These are phyloP conservation scores for Blepharisma japonicum DNA, from an alignment of 73 alveolate species.

Conservation along the genomic window DNA sequence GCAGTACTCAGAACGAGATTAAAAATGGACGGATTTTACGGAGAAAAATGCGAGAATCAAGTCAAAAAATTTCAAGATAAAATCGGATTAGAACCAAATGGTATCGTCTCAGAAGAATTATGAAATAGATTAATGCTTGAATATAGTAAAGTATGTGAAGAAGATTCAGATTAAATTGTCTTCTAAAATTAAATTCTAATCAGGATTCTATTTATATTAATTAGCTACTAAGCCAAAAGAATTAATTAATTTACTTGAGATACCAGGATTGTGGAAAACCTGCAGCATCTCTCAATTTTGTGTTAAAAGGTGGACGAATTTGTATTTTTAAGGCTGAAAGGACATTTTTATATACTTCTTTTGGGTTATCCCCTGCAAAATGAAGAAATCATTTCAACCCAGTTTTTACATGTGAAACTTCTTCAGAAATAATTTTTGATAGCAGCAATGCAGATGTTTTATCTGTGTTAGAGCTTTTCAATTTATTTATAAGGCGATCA, in stretches of 20 bases:
- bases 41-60: not conserved
- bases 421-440: not conserved
- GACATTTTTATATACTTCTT: too few species aligned
- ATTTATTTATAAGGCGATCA: not conserved
- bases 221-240: too few species aligned
- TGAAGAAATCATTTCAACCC: not conserved
- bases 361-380: not conserved
- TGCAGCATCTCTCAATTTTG: not conserved
- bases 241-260: not conserved
- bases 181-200: too few species aligned
- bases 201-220: too few species aligned
- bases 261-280: not conserved
- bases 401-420: not conserved
- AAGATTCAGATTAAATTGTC: too few species aligned
- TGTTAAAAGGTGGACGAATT: not conserved
- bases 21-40: constrained; percentile 3
- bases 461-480: not conserved
- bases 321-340: not conserved
- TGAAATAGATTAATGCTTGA: not conserved
- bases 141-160: too few species aligned
- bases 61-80: constrained; percentile 1
- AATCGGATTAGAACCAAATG: constrained; percentile 10
- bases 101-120: not conserved
- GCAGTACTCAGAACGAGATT: not conserved
- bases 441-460: not conserved